Evolutionary conservation across 2,329 filamentous ascomycete species (phyloP).

Genomic region (Colletotrichum tofieldiae): DNA sequence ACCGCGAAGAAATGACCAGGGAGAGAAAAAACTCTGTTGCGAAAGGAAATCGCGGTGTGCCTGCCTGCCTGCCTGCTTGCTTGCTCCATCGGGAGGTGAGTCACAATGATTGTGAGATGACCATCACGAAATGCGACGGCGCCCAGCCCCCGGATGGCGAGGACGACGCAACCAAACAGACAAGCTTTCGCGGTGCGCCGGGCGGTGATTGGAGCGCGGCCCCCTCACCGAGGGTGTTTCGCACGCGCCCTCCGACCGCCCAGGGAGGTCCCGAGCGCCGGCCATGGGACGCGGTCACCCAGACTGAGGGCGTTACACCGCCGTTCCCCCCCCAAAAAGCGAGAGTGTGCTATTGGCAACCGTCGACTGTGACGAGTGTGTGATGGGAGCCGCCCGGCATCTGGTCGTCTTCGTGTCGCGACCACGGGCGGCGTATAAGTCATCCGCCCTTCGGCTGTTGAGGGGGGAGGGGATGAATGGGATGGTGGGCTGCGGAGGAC

Average conservation of each 20-base stretch:
- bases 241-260: conserved; percentile 23
- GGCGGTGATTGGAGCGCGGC: conserved; percentile 39
- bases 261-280: conserved; percentile 35
- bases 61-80: too few species aligned
- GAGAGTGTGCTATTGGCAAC: neutral
- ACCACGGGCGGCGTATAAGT: neutral
- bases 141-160: neutral
- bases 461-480: neutral
- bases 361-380: conserved; percentile 8
- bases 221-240: neutral
- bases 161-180: neutral
- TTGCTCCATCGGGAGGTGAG: neutral
- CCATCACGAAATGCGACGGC: conserved; percentile 1
- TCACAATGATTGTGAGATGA: conserved; percentile 6
- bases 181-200: conserved; percentile 31
- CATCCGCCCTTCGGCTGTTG: conserved; percentile 17
- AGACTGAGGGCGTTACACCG: conserved; percentile 16
- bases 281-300: conserved; percentile 24
- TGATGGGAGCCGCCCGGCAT: conserved; percentile 19
- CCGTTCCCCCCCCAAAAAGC: neutral
- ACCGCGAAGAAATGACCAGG: neutral
- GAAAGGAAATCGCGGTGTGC: conserved; percentile 14
- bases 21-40: neutral
- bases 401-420: neutral
- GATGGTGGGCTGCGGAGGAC: neutral